Evolutionary conservation across 176 grass and related monocot species (phyloP), one percentile per base, ranked within the genome.

Genomic region (Rhynchospora breviuscula): DNA sequence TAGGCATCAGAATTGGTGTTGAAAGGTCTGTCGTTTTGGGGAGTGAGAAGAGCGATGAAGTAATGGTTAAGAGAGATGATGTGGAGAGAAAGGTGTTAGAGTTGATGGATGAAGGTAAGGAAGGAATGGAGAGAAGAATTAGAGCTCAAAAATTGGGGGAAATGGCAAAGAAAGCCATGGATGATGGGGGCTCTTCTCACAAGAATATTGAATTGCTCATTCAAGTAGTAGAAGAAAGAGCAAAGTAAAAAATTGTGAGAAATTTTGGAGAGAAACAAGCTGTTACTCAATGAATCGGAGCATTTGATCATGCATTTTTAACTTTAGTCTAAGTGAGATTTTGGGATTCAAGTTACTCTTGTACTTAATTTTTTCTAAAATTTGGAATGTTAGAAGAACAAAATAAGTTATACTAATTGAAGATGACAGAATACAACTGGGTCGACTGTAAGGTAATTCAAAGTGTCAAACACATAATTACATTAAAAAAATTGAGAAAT

Each of bases 121-220:
- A 84, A 53, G 84, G 53, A 1, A 10, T 43, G 0, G 76, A 59
- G 40, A 88, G 64, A 65, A 83, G 87, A 23, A 46, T 17, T 10
- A 91, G 66, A 2, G 84, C 51, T 18, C 64, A 23, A 44, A 81
- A 85, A 19, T 60, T 87, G 7, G 67, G 81, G 0, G 61, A 52
- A 19, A 87, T 53, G 71, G 85, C 85, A 10, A 46, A 33, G 45
- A 81, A 66, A 6, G 87, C 87, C 26, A 69, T 89, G 85, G 63
- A 80, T 59, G 85, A 71, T 47, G 90, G 82, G 14, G 85, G 82
- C 8, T 92, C 87, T 31, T 92, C 81, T 31, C 70, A 83, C 79
- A 48, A 62, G 72, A 88, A 89, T 49, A 10, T 86, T 31, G 62
- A 54, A 10, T 63, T 86, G 49, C 83, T 91, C n/a, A 14, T 84